A percentile compares a stretch with the other conserved stretches of the same genome.
These are phyloP conservation scores for Ophiocordyceps camponoti-floridani DNA, from an alignment of 2,329 filamentous ascomycete species.

Conservation along the genomic window DNA sequence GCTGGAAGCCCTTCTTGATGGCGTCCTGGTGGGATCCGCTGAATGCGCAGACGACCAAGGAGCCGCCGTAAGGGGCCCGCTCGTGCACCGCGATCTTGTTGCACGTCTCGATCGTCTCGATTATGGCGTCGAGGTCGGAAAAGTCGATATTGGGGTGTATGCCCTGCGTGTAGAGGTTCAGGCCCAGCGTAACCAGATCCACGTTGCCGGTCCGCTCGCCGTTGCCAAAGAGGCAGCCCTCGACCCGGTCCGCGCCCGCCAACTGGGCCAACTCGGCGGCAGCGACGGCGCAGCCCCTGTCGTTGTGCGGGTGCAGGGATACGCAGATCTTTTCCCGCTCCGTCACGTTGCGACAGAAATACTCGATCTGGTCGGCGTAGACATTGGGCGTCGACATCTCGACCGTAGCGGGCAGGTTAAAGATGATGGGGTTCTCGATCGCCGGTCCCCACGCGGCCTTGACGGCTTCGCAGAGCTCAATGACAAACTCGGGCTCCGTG, in stretches of 20 bases:
- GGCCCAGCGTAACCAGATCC: conserved; percentile 75
- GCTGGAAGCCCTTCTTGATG: conserved; percentile 79
- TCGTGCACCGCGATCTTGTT: conserved; percentile 91
- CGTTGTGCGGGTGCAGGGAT: conserved; percentile 87
- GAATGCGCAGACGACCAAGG: conserved; percentile 84
- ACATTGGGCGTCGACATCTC: conserved; percentile 91
- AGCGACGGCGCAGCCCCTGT: conserved; percentile 76
- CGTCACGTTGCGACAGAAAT: conserved; percentile 72
- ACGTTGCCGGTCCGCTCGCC: conserved; percentile 93
- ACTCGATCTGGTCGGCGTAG: conserved; percentile 92
- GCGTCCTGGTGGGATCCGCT: conserved; percentile 88
- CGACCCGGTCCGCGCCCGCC: conserved; percentile 87
- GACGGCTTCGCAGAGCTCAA: conserved; percentile 78
- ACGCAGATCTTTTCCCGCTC: conserved; percentile 79
- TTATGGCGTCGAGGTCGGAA: conserved; percentile 70
- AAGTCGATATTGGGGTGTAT: conserved; percentile 77
- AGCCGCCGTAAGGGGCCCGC: conserved; percentile 77
- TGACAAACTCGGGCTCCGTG: conserved; percentile 63
- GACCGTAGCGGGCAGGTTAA: conserved; percentile 92
- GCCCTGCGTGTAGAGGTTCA: conserved; percentile 93
- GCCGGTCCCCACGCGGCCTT: conserved; percentile 84
- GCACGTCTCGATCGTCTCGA: conserved; percentile 76
- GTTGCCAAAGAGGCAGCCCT: conserved; percentile 82
- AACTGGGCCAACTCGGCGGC: conserved; percentile 88
- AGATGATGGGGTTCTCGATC: conserved; percentile 68